Base-by-base conservation (phyloP, 148 eudicot species). In the Chenopodium suecicum region DNA sequence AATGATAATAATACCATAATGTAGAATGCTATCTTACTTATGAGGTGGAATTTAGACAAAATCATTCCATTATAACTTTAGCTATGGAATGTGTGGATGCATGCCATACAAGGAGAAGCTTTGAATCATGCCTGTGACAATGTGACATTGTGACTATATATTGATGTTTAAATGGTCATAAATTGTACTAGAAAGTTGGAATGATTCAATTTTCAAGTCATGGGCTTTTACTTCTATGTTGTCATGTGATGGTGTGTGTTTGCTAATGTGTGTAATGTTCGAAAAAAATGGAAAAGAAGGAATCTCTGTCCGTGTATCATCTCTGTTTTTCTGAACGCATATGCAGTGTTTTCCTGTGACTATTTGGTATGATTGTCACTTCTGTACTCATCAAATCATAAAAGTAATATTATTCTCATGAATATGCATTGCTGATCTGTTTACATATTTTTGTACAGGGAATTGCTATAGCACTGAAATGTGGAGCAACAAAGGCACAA, bases 401-500 rank as follows among this genome's bases (percentile, higher is more conserved):
- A 17, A 12, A 64, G 76, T 9, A 25, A 60, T 44, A 60, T 11
- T 16, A 41, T 62, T 34, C 62, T 29, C 0, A 3, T 19, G 25
- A 6, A 70, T 70, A 19, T 31, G 31, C 14, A 27, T 56, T 73
- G 65, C 78, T 81, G 41, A 73, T 74, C 5, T 44, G 63, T 65
- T 58, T 44, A 60, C 75, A 68, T 25, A 16, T 12, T 41, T 11
- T 2, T 78, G 47, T 62, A 70, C 88, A 96, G 99, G 99, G 99
- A 78, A 94, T 96, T 84, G 98, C 99, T 70, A 72, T 96, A 83
- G 99, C 98, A n/a, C 83, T 96, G 75, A 94, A 96, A 87, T 96
- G 98, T 87, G 99, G 98, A 83, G 99, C 99, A 80, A 96, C 99
- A 23, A 96, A 96, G 89, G 94, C 92, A 75, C 97, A 92, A 62